Conservation (phyloP, 495 filamentous ascomycete genomes). For the Aspergillus bridgeri region DNA sequence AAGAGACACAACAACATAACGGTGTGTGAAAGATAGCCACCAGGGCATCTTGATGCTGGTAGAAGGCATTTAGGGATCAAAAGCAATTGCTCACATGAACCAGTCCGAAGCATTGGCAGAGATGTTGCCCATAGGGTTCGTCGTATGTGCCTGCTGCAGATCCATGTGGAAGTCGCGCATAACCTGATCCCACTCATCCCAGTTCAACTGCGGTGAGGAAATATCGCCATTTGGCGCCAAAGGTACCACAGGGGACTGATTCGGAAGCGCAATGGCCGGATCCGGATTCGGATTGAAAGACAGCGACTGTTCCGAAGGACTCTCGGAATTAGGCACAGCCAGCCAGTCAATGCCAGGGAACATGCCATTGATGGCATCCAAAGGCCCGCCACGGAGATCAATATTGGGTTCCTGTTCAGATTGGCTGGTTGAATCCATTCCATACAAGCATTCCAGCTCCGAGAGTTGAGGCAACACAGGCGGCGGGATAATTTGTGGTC, state of each 20-base stretch:
- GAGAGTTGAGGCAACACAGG: constrained; percentile 12
- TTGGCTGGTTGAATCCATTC: not conserved
- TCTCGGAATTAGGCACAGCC: constrained; percentile 12
- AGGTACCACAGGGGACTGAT: constrained; percentile 8
- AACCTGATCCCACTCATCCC: constrained; percentile 50
- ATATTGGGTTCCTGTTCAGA: constrained; percentile 19
- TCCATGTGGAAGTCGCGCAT: constrained; percentile 50
- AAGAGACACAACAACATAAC: not conserved
- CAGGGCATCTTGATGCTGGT: not conserved
- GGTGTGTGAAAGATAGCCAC: constrained; percentile 2
- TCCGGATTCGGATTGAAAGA: not conserved
- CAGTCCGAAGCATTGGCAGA: constrained; percentile 32
- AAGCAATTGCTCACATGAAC: constrained; percentile 19
- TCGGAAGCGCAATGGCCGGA: constrained; percentile 3
- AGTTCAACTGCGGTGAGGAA: constrained; percentile 23
- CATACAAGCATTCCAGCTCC: constrained; percentile 6
- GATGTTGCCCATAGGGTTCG: constrained; percentile 25
- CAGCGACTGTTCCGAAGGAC: not conserved
- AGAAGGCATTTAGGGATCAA: not conserved
- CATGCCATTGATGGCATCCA: constrained; percentile 25
- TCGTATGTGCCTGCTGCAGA: constrained; percentile 27
- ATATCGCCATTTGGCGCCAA: constrained; percentile 1
- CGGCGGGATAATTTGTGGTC: constrained; percentile 7
- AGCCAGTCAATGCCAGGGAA: constrained; percentile 33
- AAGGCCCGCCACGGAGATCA: constrained; percentile 29